Conservation (phyloP, 192 early-diverging fungal species). For the Dissophora ornata region DNA sequence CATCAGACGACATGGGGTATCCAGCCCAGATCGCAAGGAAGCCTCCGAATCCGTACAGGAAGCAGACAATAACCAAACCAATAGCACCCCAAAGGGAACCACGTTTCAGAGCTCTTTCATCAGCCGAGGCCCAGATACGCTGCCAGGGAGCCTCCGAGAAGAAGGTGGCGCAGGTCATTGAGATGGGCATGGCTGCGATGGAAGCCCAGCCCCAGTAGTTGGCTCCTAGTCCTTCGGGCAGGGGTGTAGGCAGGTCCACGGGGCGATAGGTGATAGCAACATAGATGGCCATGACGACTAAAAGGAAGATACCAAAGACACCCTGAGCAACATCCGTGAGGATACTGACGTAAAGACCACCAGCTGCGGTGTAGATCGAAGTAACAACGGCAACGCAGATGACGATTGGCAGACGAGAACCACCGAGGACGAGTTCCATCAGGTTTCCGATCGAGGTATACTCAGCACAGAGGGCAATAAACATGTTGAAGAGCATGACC, state of each 20-base stretch:
- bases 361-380: slow-evolving; percentile 75
- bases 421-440: slow-evolving; percentile 65
- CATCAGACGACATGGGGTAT: slow-evolving; percentile 53
- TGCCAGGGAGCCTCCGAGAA: slow-evolving; percentile 82
- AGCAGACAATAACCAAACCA: slow-evolving; percentile 63
- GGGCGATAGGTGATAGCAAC: slow-evolving; percentile 67
- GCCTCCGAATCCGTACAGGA: slow-evolving; percentile 71
- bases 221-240: slow-evolving; percentile 64
- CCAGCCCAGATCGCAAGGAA: slow-evolving; percentile 75
- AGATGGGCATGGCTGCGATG: slow-evolving; percentile 69
- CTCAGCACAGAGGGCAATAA: slow-evolving; percentile 72
- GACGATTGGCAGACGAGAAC: slow-evolving; percentile 66
- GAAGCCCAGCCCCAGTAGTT: slow-evolving; percentile 75
- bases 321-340: slow-evolving; percentile 74
- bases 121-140: slow-evolving; percentile 75
- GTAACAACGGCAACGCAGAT: slow-evolving; percentile 70
- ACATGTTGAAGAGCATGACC: slow-evolving; percentile 70
- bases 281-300: slow-evolving; percentile 63
- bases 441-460: slow-evolving; percentile 73
- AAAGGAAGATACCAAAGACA: slow-evolving; percentile 64
- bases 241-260: slow-evolving; percentile 56
- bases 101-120: slow-evolving; percentile 68
- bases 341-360: slow-evolving; percentile 75
- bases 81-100: slow-evolving; percentile 67
- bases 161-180: slow-evolving; percentile 70